Evolutionary conservation across 192 early-diverging fungal species (phyloP), one percentile per base, ranked within the genome.

Genomic region (Podila epicladia): DNA sequence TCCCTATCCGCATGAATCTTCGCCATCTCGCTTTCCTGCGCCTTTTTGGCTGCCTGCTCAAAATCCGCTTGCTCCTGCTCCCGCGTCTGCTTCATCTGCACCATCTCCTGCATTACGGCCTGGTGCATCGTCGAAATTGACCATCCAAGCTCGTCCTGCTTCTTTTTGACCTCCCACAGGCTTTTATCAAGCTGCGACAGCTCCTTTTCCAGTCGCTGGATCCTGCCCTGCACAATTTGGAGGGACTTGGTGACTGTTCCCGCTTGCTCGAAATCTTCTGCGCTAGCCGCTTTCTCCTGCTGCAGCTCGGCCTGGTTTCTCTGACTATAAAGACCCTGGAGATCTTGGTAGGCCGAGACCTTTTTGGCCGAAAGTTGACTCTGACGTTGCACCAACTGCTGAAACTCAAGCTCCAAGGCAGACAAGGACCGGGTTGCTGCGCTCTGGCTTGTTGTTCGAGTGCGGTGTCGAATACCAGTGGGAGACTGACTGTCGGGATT

Each of bases 181-280:
- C 45, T 26, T 35, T 45, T 28, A 26, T 73, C 77, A 11, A 55
- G 59, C 26, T 73, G 65, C 20, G 35, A 31, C 13, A 67, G 65
- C 19, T 67, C 67, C 4, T 38, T 37, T 41, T 79, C 75, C 24
- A 68, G 32, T 31, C 71, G 66, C 22, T 62, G 38, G 22, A 79
- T 72, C n/a, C 65, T 41, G 19, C 71, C 75, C 3, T 72, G 69
- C 19, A 67, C 50, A 24, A 58, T 49, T 9, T 11, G n/a, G 15
- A 73, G 68, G 0, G 66, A 68, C 5, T 62, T 69, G 8, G 41
- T 66, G 19, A 69, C 62, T 13, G 62, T 19, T 15, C 69, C 77
- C 3, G 77, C 77, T 17, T 69, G 66, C 6, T 73, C 77, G 35
- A 80, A 80, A 12, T 63, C 59, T 19, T 80, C 77, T 33, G 51